A percentile compares a stretch with the other conserved stretches of the same genome.
These are phyloP conservation scores for Boletus reticuloceps DNA, from an alignment of 768 basidiomycete species.

Conservation along the genomic window DNA sequence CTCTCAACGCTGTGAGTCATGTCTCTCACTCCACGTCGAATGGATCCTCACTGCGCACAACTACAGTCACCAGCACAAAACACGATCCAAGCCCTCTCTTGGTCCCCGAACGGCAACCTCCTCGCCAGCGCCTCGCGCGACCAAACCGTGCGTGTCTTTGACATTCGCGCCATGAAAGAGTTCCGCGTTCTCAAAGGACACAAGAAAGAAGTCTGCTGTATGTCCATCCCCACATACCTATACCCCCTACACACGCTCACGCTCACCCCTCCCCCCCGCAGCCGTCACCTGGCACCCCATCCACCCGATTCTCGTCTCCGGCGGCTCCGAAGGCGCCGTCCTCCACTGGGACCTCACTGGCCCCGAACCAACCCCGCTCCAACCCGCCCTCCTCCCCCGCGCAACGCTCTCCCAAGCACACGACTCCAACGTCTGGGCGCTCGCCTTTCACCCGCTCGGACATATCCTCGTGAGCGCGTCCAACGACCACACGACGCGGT, in stretches of 20 bases:
- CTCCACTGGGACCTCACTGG: conserved; percentile 90
- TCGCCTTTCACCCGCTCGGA: conserved; percentile 93
- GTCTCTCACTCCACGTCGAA: neutral
- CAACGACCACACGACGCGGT: conserved; percentile 99
- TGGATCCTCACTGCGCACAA: neutral
- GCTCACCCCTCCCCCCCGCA: conserved; percentile 26
- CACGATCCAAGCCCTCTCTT: conserved; percentile 87
- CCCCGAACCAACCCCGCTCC: conserved; percentile 42
- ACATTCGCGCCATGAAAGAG: conserved; percentile 98
- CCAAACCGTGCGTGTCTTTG: conserved; percentile 92
- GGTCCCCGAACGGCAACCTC: conserved; percentile 93
- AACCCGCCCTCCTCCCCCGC: conserved; percentile 54
- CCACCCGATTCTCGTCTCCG: conserved; percentile 88
- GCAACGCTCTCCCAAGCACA: conserved; percentile 93
- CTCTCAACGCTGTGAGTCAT: conserved; percentile 81
- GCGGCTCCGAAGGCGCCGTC: conserved; percentile 92
- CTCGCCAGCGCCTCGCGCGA: conserved; percentile 95
- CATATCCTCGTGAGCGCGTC: conserved; percentile 91
- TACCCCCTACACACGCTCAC: neutral
- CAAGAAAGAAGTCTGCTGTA: conserved; percentile 98
- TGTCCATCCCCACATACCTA: conserved; percentile 28
- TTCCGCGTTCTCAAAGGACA: conserved; percentile 90
- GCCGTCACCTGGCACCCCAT: conserved; percentile 96
- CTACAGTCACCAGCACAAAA: conserved; percentile 93
- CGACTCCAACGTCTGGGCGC: conserved; percentile 96